These are phyloP conservation scores for Cucurbitaria berberidis DNA, from an alignment of 2,329 filamentous ascomycete genomes.

Conservation along the genomic window DNA sequence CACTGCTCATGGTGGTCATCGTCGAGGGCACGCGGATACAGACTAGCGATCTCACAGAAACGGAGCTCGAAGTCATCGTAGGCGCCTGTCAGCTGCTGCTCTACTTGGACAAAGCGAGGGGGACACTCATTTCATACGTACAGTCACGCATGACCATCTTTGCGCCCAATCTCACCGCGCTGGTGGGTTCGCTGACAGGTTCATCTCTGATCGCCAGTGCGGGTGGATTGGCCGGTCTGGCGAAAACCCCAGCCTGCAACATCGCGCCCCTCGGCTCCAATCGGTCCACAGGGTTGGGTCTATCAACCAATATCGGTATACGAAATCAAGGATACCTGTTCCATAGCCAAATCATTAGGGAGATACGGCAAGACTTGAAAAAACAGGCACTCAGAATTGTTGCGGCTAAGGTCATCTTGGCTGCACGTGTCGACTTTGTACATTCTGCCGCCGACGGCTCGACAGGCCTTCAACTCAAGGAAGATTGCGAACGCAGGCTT, in stretches of 20 bases:
- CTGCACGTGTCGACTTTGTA: slow-evolving; percentile 85
- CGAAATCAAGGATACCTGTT: slow-evolving; percentile 93
- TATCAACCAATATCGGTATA: slow-evolving; percentile 91
- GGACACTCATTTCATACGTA: slow-evolving; percentile 87
- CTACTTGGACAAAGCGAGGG: slow-evolving; percentile 85
- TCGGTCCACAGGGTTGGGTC: slow-evolving; percentile 77
- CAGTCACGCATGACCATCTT: slow-evolving; percentile 97
- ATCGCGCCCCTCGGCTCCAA: slow-evolving; percentile 89
- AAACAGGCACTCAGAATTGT: slow-evolving; percentile 95
- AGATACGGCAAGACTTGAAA: slow-evolving; percentile 84
- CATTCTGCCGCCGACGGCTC: slow-evolving; percentile 82
- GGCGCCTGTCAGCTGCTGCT: slow-evolving; percentile 87
- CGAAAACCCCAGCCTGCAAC: slow-evolving; percentile 93
- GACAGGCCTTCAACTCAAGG: slow-evolving; percentile 79
- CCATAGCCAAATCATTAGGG: slow-evolving; percentile 85
- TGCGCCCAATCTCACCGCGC: slow-evolving; percentile 87
- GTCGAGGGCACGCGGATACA: slow-evolving; percentile 92
- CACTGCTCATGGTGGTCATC: slow-evolving; percentile 92
- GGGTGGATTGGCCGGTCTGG: slow-evolving; percentile 86
- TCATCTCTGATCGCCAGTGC: slow-evolving; percentile 94
- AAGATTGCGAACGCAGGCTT: slow-evolving; percentile 81
- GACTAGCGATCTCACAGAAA: slow-evolving; percentile 75
- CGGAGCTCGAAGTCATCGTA: slow-evolving; percentile 75
- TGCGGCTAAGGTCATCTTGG: slow-evolving; percentile 90
- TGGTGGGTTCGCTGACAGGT: slow-evolving; percentile 90